A percentile compares a stretch with the other conserved stretches of the same genome.
Evolutionary conservation across 768 basidiomycete genomes (phyloP).

Genomic region (Amanita exitialis): DNA sequence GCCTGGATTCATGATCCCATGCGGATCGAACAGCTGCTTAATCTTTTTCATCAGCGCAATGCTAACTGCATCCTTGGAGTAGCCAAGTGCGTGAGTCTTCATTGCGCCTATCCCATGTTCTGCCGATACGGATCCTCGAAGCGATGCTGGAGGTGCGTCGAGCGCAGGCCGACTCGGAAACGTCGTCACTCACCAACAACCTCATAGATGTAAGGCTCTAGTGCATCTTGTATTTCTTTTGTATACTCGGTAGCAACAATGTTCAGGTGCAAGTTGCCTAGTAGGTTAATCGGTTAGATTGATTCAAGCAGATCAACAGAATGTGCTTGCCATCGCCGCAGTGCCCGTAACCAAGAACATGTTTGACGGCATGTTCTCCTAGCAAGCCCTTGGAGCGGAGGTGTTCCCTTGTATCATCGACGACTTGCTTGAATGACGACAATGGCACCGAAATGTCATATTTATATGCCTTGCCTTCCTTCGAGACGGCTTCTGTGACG

Average conservation of each 20-base stretch:
- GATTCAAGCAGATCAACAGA: not conserved
- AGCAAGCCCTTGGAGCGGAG: constrained; percentile 62
- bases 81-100: constrained; percentile 85
- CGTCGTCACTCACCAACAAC: constrained; percentile 53
- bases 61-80: constrained; percentile 73
- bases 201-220: constrained; percentile 96
- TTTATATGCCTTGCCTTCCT: constrained; percentile 94
- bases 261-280: constrained; percentile 93
- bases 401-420: constrained; percentile 69
- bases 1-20: constrained; percentile 88
- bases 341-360: constrained; percentile 91
- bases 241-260: constrained; percentile 76
- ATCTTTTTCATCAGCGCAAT: constrained; percentile 87
- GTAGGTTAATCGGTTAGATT: not conserved
- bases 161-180: not conserved
- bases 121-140: constrained; percentile 88
- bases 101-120: constrained; percentile 96
- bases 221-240: constrained; percentile 71
- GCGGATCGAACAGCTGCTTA: constrained; percentile 82
- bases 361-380: constrained; percentile 64
- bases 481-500: constrained; percentile 84
- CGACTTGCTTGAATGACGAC: constrained; percentile 76
- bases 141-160: constrained; percentile 36
- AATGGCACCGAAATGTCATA: constrained; percentile 92
- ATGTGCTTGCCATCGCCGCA: constrained; percentile 78